phyloP scores from a whole-genome alignment of 2,329 filamentous ascomycete species.

The Colletotrichum costaricense region DNA sequence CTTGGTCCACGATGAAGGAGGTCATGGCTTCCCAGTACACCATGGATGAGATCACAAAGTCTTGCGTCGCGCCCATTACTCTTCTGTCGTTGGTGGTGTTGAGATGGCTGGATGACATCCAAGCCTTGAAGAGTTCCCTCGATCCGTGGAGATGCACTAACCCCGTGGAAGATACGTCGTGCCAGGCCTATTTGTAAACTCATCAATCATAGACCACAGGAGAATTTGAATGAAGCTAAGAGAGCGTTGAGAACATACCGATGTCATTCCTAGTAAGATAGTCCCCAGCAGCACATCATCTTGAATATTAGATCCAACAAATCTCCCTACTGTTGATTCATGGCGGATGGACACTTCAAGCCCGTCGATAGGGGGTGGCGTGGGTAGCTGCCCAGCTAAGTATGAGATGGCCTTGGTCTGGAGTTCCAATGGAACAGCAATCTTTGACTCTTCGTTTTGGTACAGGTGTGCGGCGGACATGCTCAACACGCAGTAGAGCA shows the following conservation, averaged over 20 bases:
- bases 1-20: not conserved
- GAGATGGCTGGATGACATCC: not conserved
- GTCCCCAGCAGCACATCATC: not conserved
- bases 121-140: not conserved
- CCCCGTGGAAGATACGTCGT: not conserved
- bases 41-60: not conserved
- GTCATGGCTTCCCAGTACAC: not conserved
- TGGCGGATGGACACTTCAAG: not conserved
- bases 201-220: not conserved
- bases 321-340: not conserved
- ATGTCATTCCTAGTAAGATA: not conserved
- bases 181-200: not conserved
- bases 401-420: not conserved
- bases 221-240: not conserved
- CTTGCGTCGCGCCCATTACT: not conserved
- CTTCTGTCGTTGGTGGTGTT: too few species aligned
- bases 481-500: not conserved
- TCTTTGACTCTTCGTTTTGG: not conserved
- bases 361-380: not conserved
- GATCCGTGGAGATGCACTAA: not conserved
- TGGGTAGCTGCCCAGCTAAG: not conserved
- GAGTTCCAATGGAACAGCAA: not conserved
- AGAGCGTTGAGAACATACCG: not conserved
- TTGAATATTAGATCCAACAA: not conserved
- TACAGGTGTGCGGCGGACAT: not conserved